These are phyloP conservation scores for Calonectria pauciramosa DNA, from an alignment of 2,329 filamentous ascomycete species.

Conservation along the genomic window DNA sequence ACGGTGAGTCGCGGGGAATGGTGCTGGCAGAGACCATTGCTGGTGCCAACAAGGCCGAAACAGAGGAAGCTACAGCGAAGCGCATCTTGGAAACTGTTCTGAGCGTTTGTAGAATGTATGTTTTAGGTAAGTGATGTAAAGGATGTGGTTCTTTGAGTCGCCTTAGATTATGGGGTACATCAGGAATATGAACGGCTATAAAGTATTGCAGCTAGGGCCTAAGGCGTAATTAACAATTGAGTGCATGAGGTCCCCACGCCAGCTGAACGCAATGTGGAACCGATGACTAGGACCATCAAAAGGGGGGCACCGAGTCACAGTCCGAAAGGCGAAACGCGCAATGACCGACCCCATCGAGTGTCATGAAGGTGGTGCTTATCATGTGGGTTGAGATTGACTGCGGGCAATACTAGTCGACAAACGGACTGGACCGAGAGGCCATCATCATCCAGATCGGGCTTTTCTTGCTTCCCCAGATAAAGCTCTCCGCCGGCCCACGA, in stretches of 20 bases:
- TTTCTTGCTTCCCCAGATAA: not conserved
- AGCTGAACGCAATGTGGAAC: not conserved
- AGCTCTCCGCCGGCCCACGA: not conserved
- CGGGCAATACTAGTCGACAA: not conserved
- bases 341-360: not conserved
- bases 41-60: not conserved
- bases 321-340: not conserved
- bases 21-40: not conserved
- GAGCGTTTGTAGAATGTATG: not conserved
- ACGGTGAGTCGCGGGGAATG: not conserved
- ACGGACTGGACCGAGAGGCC: not conserved
- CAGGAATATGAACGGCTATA: not conserved
- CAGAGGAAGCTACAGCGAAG: not conserved
- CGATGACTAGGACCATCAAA: not conserved
- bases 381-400: not conserved
- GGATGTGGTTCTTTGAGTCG: not conserved
- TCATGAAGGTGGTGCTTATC: not conserved
- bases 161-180: not conserved
- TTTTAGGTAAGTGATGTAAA: not conserved
- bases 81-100: not conserved
- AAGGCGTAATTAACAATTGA: not conserved
- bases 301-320: not conserved
- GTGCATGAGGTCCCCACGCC: no score
- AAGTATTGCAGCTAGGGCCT: not conserved
- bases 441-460: not conserved